These are phyloP conservation scores for Bretschneidera sinensis DNA, from an alignment of 345 rosid species.

Conservation along the genomic window DNA sequence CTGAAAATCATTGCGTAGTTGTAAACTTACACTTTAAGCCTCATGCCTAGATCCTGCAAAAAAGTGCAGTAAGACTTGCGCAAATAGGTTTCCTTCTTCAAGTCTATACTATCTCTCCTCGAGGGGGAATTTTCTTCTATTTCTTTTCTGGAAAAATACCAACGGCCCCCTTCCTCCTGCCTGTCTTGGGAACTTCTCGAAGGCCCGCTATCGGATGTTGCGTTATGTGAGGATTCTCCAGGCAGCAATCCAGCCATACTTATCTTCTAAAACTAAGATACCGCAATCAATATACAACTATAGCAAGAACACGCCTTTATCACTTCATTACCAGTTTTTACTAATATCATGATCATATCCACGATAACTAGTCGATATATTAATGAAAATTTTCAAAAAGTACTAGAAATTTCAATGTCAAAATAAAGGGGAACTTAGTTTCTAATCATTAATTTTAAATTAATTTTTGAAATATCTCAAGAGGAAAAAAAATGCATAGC, in stretches of 20 bases:
- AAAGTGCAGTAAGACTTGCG: slow-evolving; percentile 97
- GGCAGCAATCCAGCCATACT: slow-evolving; percentile 43
- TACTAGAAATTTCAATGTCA: too few species aligned
- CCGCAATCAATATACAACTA: neutral
- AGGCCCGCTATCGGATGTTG: slow-evolving; percentile 38
- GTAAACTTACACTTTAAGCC: slow-evolving; percentile 88
- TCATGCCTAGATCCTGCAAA: slow-evolving; percentile 96
- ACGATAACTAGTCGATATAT: neutral
- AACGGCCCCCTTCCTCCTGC: slow-evolving; percentile 56
- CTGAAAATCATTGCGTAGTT: neutral
- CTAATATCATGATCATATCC: neutral
- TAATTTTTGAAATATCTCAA: too few species aligned
- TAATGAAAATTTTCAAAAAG: too few species aligned
- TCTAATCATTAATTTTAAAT: too few species aligned
- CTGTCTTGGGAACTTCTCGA: slow-evolving; percentile 47
- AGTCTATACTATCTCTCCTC: slow-evolving; percentile 80
- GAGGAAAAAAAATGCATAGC: too few species aligned
- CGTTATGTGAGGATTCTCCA: slow-evolving; percentile 43
- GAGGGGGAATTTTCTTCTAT: slow-evolving; percentile 93
- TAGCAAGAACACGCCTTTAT: slow-evolving; percentile 15
- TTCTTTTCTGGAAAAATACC: slow-evolving; percentile 90
- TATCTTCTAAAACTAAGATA: slow-evolving; percentile 13
- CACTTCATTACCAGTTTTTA: slow-evolving; percentile 13
- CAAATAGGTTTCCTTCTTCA: slow-evolving; percentile 88
- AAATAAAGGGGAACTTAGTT: too few species aligned